These are phyloP conservation scores for Cinnamomum micranthum DNA, from an alignment of 164 flowering plant species.

Conservation along the genomic window DNA sequence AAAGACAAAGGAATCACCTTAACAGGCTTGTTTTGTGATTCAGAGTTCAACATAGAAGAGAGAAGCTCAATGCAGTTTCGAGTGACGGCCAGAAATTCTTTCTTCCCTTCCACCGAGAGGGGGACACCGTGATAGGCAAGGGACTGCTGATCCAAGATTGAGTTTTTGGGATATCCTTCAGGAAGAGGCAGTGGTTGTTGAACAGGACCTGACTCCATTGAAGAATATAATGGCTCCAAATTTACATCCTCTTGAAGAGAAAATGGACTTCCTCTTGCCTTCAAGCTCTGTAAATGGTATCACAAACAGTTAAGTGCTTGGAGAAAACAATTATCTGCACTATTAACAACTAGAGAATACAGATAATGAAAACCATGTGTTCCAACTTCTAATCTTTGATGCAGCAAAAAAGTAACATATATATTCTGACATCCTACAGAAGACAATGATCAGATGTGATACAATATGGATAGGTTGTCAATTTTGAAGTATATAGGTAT, in stretches of 20 bases:
- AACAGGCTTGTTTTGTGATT: constrained; percentile 33
- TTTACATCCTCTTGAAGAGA: constrained; percentile 25
- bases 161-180: constrained; percentile 50
- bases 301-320: neutral
- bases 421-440: too few species aligned
- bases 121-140: constrained; percentile 23
- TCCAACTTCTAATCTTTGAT: neutral
- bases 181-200: constrained; percentile 44
- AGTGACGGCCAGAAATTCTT: constrained; percentile 54
- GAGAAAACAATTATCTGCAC: constrained; percentile 3
- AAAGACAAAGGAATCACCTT: constrained; percentile 39
- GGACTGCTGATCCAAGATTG: constrained; percentile 18
- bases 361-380: neutral
- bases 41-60: constrained; percentile 57
- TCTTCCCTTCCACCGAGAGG: constrained; percentile 58
- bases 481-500: too few species aligned
- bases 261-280: constrained; percentile 30
- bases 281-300: constrained; percentile 42
- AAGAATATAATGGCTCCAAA: constrained; percentile 23
- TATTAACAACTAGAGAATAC: neutral
- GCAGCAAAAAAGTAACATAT: too few species aligned
- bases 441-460: too few species aligned
- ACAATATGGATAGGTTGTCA: too few species aligned
- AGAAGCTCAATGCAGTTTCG: constrained; percentile 74
- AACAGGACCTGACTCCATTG: constrained; percentile 44